Percentiles rank a stretch among this genome's conserved stretches.
Evolutionary conservation across 768 basidiomycete species (phyloP).

Genomic region (Suillus americanus): DNA sequence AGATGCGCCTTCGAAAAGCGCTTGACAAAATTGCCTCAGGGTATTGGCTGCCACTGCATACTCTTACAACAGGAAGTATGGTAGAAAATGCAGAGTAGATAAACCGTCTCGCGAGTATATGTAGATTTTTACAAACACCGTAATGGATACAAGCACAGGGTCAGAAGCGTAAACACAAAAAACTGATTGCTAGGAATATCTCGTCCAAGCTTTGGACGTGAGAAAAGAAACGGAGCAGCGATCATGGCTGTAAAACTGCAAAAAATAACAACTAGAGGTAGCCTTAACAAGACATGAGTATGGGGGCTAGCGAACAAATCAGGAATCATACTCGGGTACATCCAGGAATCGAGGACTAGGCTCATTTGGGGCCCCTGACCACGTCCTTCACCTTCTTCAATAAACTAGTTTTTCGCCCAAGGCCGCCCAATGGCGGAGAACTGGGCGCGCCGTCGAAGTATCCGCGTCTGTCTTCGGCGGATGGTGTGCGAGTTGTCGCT

Average conservation of each 20-base stretch:
- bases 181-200: neutral
- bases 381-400: slow-evolving; percentile 78
- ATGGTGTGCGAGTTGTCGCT: slow-evolving; percentile 21
- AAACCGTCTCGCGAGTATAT: slow-evolving; percentile 30
- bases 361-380: slow-evolving; percentile 55
- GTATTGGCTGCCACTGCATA: neutral
- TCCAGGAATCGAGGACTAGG: slow-evolving; percentile 6
- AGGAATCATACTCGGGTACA: slow-evolving; percentile 11
- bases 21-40: neutral
- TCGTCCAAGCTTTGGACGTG: slow-evolving; percentile 2
- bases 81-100: slow-evolving; percentile 31
- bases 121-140: slow-evolving; percentile 28
- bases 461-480: slow-evolving; percentile 33
- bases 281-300: slow-evolving; percentile 3
- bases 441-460: slow-evolving; percentile 49
- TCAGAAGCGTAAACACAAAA: slow-evolving; percentile 7
- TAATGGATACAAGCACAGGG: slow-evolving; percentile 32
- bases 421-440: slow-evolving; percentile 40
- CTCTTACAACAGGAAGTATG: slow-evolving; percentile 12
- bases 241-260: slow-evolving; percentile 11
- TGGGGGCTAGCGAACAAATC: slow-evolving; percentile 8
- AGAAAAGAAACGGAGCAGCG: neutral
- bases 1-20: neutral
- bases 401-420: slow-evolving; percentile 75
- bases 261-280: slow-evolving; percentile 10